Evolutionary conservation across 768 basidiomycete species (phyloP).

Genomic region (Leucocoprinus sp.): DNA sequence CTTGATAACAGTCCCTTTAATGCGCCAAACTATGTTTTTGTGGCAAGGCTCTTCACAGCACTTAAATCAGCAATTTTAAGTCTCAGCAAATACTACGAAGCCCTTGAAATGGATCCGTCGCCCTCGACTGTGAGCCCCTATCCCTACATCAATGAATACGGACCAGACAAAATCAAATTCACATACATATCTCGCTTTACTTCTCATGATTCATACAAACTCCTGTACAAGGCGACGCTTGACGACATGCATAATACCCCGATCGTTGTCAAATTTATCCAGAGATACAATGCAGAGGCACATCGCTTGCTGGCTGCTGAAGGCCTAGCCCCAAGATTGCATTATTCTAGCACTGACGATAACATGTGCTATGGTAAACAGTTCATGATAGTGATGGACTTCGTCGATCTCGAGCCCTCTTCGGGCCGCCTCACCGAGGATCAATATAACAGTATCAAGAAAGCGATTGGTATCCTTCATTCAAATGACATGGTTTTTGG

Average conservation of each 20-base stretch:
- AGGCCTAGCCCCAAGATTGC: not conserved
- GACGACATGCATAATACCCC: not conserved
- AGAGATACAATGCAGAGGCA: not conserved
- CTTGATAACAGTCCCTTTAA: constrained; percentile 15
- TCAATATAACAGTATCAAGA: not conserved
- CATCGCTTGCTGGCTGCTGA: constrained; percentile 2
- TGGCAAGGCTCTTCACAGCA: no score
- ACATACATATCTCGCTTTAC: not conserved
- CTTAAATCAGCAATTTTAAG: no score
- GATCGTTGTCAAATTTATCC: constrained; percentile 8
- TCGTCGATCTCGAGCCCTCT: not conserved
- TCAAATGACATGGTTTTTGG: constrained; percentile 6
- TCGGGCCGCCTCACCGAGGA: not conserved
- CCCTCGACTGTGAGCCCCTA: not conserved
- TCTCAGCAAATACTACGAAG: no score
- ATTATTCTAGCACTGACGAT: not conserved
- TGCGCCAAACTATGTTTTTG: constrained; percentile 11
- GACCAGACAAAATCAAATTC: not conserved
- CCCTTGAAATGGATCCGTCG: no score
- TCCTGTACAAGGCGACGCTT: no score
- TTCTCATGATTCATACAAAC: no score
- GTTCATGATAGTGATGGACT: constrained; percentile 1
- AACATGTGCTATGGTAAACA: not conserved
- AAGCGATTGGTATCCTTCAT: constrained; percentile 2
- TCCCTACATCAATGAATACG: not conserved